Evolutionary conservation across 495 filamentous ascomycete genomes (phyloP), one percentile per base, ranked within the genome.

Genomic region (Xylaria intraflava): DNA sequence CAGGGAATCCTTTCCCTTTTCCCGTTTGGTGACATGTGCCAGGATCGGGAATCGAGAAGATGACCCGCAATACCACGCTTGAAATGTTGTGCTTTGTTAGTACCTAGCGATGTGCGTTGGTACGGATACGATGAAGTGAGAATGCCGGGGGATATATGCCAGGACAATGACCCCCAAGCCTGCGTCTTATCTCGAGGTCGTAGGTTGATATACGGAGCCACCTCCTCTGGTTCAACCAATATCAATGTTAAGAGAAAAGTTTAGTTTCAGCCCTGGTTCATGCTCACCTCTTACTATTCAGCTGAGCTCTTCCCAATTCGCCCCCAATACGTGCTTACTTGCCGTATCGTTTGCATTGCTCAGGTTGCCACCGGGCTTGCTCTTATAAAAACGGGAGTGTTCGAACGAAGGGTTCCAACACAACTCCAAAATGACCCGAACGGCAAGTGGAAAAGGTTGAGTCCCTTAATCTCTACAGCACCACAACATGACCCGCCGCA

Each of bases 131-230:
- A 38, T 42, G 27, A 14, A 27, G 26, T 33, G 27, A 22, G 31
- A 31, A 47, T 27, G 41, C 31, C 29, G 29, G 10, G 20, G 8
- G 22, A 30, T 20, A 8, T 11, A 3, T 44, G 14, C 39, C 16
- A 26, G 44, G 52, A 36, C 20, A 27, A 1, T 14, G 42, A 39
- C 46, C 52, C 52, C 30, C 52, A 31, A 42, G 19, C 4, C 20
- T n/a, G n/a, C 19, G 31, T 23, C 39, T 41, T 51, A 30, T 51
- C 45, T 51, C 51, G 12, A 31, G 33, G 3, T 62, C 57, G 64
- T 66, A 66, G 64, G 64, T 55, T 53, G 43, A 47, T 24, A 66
- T 66, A 66, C 61, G 64, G 47, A 40, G 31, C 12, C 42, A 42
- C 48, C 39, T 46, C 54, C 46, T 55, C 57, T 39, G 16, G 53